These are phyloP conservation scores for Triangularia verruculosa DNA, from an alignment of 2,329 filamentous ascomycete genomes.

Conservation along the genomic window DNA sequence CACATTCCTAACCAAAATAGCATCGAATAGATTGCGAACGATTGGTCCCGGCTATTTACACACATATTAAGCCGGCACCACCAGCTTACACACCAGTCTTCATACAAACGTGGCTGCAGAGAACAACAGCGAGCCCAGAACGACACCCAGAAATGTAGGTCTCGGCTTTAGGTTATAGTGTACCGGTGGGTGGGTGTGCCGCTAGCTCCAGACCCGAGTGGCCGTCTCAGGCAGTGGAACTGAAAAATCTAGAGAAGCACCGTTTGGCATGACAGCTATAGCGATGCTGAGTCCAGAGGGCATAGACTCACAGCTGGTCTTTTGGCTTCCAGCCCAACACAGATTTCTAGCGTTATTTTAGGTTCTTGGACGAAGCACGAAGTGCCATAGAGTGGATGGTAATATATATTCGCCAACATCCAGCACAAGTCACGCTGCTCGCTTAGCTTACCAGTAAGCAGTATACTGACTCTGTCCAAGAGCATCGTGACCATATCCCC, in stretches of 20 bases:
- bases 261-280: too few species aligned
- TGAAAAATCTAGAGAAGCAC: neutral
- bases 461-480: neutral
- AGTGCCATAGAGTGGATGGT: conserved; percentile 11
- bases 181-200: neutral
- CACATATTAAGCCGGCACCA: conserved; percentile 25
- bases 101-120: neutral
- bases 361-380: neutral
- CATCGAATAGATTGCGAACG: conserved; percentile 25
- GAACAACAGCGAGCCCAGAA: neutral
- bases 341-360: neutral
- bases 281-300: too few species aligned
- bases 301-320: neutral
- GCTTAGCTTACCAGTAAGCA: conserved; percentile 5
- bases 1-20: conserved; percentile 25
- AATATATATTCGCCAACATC: conserved; percentile 23
- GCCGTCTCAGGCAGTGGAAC: neutral
- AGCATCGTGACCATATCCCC: neutral
- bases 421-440: conserved; percentile 14
- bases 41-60: conserved; percentile 26
- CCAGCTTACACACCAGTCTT: neutral
- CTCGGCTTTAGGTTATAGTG: neutral
- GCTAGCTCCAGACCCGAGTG: neutral
- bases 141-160: neutral
- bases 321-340: neutral